Conservation (phyloP, 139 green algal species). For the Auxenochlorella protothecoides region DNA sequence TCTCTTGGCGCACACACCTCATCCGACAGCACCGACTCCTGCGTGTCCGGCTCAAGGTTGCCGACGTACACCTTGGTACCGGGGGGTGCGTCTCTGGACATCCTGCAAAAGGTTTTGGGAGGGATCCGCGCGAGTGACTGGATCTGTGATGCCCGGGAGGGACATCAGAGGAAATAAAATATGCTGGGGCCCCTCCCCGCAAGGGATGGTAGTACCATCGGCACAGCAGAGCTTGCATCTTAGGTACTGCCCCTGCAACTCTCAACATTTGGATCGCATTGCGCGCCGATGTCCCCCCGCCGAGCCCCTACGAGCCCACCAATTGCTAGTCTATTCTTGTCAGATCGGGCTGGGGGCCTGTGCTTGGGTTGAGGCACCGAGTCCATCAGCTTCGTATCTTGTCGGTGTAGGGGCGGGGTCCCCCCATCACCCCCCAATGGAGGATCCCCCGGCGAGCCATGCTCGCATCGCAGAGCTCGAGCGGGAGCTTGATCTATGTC, state of each 20-base stretch:
- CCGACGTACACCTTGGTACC: not conserved
- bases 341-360: not conserved
- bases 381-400: not conserved
- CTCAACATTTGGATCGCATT: not conserved
- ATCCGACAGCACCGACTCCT: not conserved
- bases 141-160: too few species aligned
- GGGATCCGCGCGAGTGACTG: not conserved
- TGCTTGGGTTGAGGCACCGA: not conserved
- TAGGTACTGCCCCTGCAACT: not conserved
- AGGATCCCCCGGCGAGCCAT: not conserved
- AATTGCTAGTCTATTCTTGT: not conserved
- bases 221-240: not conserved
- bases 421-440: not conserved
- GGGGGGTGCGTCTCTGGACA: not conserved
- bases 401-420: not conserved
- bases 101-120: not conserved
- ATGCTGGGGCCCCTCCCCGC: too few species aligned
- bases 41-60: not conserved
- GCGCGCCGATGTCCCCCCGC: too few species aligned
- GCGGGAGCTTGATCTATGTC: slow-evolving; percentile 6
- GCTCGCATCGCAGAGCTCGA: slow-evolving; percentile 11
- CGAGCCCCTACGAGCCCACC: too few species aligned
- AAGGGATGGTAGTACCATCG: not conserved
- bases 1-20: not conserved
- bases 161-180: too few species aligned